Evolutionary conservation across 768 basidiomycete genomes (phyloP).

Genomic region (Suillus placidus): DNA sequence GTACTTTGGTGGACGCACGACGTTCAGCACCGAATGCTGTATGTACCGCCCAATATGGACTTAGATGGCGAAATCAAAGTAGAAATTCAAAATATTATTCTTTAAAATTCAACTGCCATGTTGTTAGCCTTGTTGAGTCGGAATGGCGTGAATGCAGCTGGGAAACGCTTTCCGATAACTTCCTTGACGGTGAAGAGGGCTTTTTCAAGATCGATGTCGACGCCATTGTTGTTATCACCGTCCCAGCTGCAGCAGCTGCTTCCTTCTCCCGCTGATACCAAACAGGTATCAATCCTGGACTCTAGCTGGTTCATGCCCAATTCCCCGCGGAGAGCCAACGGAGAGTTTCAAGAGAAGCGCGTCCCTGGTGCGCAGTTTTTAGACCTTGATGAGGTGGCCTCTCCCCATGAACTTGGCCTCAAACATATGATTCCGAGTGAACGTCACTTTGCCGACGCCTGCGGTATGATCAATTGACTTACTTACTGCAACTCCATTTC

Average conservation of each 20-base stretch:
- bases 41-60: constrained; percentile 15
- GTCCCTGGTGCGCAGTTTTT: constrained; percentile 76
- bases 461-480: constrained; percentile 55
- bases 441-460: constrained; percentile 73
- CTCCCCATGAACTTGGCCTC: constrained; percentile 73
- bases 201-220: constrained; percentile 42
- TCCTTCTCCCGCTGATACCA: constrained; percentile 23
- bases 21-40: constrained; percentile 2
- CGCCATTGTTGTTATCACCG: constrained; percentile 58
- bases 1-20: constrained; percentile 14
- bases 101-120: constrained; percentile 6
- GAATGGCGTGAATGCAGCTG: constrained; percentile 11
- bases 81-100: constrained; percentile 23
- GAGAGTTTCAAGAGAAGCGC: constrained; percentile 68
- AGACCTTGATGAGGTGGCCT: constrained; percentile 80
- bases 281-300: constrained; percentile 55
- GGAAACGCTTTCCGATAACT: constrained; percentile 3
- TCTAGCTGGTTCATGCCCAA: constrained; percentile 96
- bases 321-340: constrained; percentile 64
- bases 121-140: constrained; percentile 10
- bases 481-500: constrained; percentile 8
- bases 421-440: constrained; percentile 92
- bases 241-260: constrained; percentile 43
- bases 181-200: constrained; percentile 20
- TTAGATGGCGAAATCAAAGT: constrained; percentile 8